Percentiles rank a stretch among this genome's conserved stretches.
Evolutionary conservation across 2,329 filamentous ascomycete species (phyloP).

Genomic region (Colletotrichum liaoningense): DNA sequence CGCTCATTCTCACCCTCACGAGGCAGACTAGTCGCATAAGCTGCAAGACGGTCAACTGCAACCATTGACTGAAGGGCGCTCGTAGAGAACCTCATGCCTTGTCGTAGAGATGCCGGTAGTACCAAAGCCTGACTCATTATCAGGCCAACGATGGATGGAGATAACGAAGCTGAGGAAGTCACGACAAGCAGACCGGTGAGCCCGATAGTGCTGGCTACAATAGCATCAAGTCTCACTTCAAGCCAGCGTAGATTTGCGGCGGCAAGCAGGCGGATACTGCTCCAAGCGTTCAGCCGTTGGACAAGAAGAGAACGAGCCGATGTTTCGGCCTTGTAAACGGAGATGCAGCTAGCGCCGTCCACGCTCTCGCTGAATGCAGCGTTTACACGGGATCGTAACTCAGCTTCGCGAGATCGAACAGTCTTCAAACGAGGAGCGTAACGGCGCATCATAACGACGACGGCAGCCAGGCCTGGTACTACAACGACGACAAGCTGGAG

Average conservation of each 20-base stretch:
- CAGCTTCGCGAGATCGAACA: not conserved
- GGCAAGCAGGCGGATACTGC: not conserved
- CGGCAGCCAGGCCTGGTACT: not conserved
- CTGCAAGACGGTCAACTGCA: not conserved
- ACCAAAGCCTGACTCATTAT: not conserved
- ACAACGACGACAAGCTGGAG: not conserved
- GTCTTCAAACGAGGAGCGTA: constrained; percentile 5
- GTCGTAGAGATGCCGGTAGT: not conserved
- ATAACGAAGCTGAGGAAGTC: not conserved
- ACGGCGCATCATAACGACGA: not conserved
- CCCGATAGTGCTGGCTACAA: not conserved
- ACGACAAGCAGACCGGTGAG: not conserved
- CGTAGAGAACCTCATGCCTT: not conserved
- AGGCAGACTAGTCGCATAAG: not conserved
- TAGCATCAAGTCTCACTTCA: constrained; percentile 5
- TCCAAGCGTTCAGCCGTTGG: not conserved
- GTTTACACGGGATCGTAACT: not conserved
- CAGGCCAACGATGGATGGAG: not conserved
- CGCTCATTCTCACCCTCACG: not conserved
- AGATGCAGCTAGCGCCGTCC: not conserved
- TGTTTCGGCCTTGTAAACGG: not conserved
- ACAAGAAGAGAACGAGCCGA: not conserved
- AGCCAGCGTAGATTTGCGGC: constrained; percentile 11
- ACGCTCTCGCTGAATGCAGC: not conserved
- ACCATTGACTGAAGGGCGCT: not conserved